Evolutionary conservation across 2,329 filamentous ascomycete species (phyloP).

Genomic region (Knufia petricola): DNA sequence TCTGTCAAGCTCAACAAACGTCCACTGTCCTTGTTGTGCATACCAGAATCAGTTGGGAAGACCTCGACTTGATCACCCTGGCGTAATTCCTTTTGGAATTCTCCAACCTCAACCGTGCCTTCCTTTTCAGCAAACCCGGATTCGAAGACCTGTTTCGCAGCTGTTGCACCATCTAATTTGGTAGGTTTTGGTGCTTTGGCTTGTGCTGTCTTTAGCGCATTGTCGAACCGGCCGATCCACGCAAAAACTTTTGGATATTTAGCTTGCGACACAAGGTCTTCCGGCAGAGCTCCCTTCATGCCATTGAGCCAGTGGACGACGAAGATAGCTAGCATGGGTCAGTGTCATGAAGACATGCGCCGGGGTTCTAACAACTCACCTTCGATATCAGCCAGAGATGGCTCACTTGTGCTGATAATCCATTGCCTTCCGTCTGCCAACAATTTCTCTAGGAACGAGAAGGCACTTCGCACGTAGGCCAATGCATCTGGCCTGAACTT

Average conservation of each 20-base stretch:
- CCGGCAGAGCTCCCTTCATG: conserved; percentile 47
- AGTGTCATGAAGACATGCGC: background rate
- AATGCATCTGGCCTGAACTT: conserved; percentile 47
- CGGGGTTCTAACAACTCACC: conserved; percentile 29
- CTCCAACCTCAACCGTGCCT: conserved; percentile 37
- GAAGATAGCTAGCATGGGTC: conserved; percentile 43
- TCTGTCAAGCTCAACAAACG: conserved; percentile 43
- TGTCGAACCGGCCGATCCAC: conserved; percentile 55
- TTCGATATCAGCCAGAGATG: conserved; percentile 58
- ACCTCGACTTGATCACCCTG: conserved; percentile 48
- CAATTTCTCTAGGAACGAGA: conserved; percentile 53
- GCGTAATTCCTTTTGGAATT: conserved; percentile 43
- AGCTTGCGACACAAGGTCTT: conserved; percentile 41
- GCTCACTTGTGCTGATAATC: conserved; percentile 46
- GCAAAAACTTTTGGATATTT: conserved; percentile 52
- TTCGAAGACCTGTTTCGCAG: conserved; percentile 38
- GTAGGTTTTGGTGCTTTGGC: conserved; percentile 31
- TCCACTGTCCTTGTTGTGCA: conserved; percentile 49
- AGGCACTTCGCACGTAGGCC: conserved; percentile 43
- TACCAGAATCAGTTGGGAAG: conserved; percentile 55
- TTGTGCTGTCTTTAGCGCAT: conserved; percentile 37
- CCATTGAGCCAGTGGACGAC: conserved; percentile 55
- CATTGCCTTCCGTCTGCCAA: conserved; percentile 58
- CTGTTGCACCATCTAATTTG: conserved; percentile 46
- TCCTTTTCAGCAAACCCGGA: conserved; percentile 40